These are phyloP conservation scores for Aspergillus puulaauensis DNA, from an alignment of 2,329 filamentous ascomycete genomes.

Conservation along the genomic window DNA sequence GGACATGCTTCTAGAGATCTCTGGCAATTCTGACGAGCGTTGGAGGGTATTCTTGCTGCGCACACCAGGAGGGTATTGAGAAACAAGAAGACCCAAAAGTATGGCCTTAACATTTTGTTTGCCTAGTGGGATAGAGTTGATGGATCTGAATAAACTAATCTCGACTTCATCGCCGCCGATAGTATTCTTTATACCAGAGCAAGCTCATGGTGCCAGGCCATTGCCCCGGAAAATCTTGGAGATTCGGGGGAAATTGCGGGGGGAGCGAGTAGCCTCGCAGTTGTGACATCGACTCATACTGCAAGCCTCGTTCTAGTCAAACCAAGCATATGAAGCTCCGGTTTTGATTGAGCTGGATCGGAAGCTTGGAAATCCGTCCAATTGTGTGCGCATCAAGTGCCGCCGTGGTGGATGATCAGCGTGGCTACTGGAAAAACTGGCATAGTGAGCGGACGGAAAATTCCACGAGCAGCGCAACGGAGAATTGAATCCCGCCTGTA, in stretches of 20 bases:
- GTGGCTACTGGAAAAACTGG: background rate
- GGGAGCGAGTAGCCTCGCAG: background rate
- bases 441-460: constrained; percentile 21
- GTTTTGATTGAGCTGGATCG: background rate
- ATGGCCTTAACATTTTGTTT: constrained; percentile 8
- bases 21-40: constrained; percentile 26
- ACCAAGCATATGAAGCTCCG: constrained; percentile 11
- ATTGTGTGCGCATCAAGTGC: background rate
- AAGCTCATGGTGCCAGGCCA: background rate
- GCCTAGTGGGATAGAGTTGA: background rate
- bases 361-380: background rate
- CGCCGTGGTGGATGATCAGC: background rate
- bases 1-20: constrained; percentile 25
- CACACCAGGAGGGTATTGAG: constrained; percentile 9
- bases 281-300: background rate
- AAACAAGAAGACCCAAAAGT: constrained; percentile 10
- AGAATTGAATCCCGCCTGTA: constrained; percentile 23
- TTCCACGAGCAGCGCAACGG: constrained; percentile 15
- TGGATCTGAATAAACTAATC: background rate
- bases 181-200: constrained; percentile 3
- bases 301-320: constrained; percentile 4
- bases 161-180: background rate
- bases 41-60: constrained; percentile 7
- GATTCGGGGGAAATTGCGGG: constrained; percentile 15
- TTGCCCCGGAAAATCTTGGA: constrained; percentile 10